Evolutionary conservation across 108 stramenopile genomes (phyloP).

Genomic region (Ochromonas danica): DNA sequence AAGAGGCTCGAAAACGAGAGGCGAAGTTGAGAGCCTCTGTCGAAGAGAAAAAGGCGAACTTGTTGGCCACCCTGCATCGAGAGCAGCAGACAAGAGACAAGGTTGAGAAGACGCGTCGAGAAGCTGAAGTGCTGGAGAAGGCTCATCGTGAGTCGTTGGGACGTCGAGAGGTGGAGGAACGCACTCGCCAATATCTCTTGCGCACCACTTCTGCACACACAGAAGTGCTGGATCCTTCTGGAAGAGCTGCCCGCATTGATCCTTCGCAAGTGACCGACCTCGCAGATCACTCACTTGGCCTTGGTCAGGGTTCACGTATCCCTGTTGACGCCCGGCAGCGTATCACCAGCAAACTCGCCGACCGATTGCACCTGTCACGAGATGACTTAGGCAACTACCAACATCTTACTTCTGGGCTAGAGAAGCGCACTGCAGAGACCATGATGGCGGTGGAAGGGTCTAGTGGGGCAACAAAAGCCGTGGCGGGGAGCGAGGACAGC

Average conservation of each 20-base stretch:
- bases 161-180: constrained; percentile 27
- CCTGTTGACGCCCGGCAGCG: not conserved
- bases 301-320: constrained; percentile 20
- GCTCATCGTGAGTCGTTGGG: constrained; percentile 18
- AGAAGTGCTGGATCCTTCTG: constrained; percentile 30
- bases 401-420: not conserved
- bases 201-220: not conserved
- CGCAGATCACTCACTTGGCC: constrained; percentile 19
- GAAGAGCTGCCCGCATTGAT: constrained; percentile 28
- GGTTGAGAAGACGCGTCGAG: not conserved
- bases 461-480: no score
- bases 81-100: constrained; percentile 19
- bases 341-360: not conserved
- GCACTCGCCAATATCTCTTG: not conserved
- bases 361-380: not conserved
- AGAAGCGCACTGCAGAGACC: not conserved
- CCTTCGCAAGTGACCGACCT: constrained; percentile 31
- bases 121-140: constrained; percentile 11
- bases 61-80: not conserved
- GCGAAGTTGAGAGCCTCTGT: not conserved
- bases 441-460: not conserved
- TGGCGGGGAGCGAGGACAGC: not conserved
- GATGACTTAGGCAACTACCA: constrained; percentile 11
- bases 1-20: not conserved
- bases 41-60: constrained; percentile 15